These are phyloP conservation scores for Rosa multiflora DNA, from an alignment of 306 rosid species.

Conservation along the genomic window DNA sequence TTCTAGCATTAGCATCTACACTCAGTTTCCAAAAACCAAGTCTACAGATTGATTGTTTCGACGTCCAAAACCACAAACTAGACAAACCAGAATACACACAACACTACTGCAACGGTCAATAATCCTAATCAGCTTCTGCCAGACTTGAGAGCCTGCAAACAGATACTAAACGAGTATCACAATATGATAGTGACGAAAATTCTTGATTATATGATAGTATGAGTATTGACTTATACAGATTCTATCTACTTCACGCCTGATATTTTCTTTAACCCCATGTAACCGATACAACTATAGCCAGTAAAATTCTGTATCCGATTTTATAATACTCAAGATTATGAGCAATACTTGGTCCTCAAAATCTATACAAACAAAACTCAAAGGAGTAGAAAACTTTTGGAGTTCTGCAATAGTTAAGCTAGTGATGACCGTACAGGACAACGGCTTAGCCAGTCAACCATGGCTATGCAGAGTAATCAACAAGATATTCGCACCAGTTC, in stretches of 20 bases:
- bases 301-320: not conserved
- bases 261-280: not conserved
- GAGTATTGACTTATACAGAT: too few relatives aligned
- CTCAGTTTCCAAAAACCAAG: slow-evolving; percentile 17
- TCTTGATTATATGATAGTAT: not conserved
- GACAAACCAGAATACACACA: slow-evolving; percentile 18
- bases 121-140: not conserved
- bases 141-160: not conserved
- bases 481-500: not conserved
- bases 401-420: not conserved
- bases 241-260: not conserved
- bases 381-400: not conserved
- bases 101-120: slow-evolving; percentile 1
- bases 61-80: slow-evolving; percentile 12
- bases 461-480: not conserved
- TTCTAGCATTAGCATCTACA: slow-evolving; percentile 11
- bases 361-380: not conserved
- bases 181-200: not conserved
- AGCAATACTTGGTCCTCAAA: not conserved
- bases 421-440: not conserved
- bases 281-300: not conserved
- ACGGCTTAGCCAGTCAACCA: not conserved
- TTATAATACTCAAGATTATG: too few relatives aligned
- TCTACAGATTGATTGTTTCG: slow-evolving; percentile 11
- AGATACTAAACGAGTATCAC: not conserved